Evolutionary conservation across 1,139 yeast species (phyloP).

Genomic region (Pichiaceae sp.): DNA sequence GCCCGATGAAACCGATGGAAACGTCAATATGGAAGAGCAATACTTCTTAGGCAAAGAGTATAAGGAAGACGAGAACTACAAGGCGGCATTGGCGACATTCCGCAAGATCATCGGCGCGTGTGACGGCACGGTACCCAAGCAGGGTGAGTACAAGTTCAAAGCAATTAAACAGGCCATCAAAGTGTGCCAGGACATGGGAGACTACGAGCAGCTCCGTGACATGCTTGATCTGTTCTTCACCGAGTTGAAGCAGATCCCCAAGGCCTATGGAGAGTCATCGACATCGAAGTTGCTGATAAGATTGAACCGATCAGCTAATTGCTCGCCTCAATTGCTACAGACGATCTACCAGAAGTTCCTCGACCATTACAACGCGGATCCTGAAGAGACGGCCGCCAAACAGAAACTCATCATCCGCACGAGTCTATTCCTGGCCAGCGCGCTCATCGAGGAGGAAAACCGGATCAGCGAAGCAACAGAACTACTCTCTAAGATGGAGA

Average conservation of each 20-base stretch:
- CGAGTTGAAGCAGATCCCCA: conserved; percentile 23
- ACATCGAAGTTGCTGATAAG: conserved; percentile 46
- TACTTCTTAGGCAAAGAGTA: conserved; percentile 23
- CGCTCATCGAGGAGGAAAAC: conserved; percentile 33
- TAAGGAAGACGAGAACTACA: conserved; percentile 46
- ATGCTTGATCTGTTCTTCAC: conserved; percentile 25
- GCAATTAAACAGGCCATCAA: conserved; percentile 62
- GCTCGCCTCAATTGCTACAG: conserved; percentile 9
- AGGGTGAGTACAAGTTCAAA: conserved; percentile 42
- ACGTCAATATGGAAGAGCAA: conserved; percentile 12
- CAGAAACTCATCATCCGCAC: conserved; percentile 46
- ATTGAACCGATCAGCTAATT: conserved; percentile 23
- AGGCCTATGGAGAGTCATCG: conserved; percentile 54
- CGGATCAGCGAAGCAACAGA: conserved; percentile 28
- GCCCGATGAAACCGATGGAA: conserved; percentile 19
- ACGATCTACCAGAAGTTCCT: conserved; percentile 24
- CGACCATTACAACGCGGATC: conserved; percentile 25
- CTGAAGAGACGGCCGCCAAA: conserved; percentile 18
- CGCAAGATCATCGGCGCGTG: conserved; percentile 24
- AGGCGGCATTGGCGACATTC: conserved; percentile 38
- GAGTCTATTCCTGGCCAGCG: conserved; percentile 42
- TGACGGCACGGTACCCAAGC: neutral
- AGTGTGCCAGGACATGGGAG: conserved; percentile 31
- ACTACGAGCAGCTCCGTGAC: conserved; percentile 29
- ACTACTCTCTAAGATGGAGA: conserved; percentile 34